Percentiles rank a stretch among this genome's conserved stretches.
phyloP scores from a whole-genome alignment of 1,284 basidiomycete species.

The Leccinum angustisporum region DNA sequence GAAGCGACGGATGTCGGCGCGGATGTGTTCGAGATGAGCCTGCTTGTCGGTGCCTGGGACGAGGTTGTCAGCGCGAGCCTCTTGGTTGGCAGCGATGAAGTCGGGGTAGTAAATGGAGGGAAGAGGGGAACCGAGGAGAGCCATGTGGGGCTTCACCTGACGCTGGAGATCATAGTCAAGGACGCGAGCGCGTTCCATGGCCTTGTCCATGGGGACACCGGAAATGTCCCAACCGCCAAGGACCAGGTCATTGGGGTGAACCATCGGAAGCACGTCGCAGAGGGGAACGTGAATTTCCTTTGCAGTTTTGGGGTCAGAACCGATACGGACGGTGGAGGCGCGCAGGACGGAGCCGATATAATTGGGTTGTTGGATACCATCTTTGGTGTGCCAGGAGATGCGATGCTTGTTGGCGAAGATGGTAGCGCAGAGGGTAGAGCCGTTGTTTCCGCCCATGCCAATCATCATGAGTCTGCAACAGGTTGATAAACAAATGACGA shows the following conservation, averaged over 20 bases:
- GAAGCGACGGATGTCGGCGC: slow-evolving; percentile 92
- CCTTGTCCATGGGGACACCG: slow-evolving; percentile 79
- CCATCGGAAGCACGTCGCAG: slow-evolving; percentile 95
- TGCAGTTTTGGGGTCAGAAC: slow-evolving; percentile 78
- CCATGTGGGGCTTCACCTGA: slow-evolving; percentile 88
- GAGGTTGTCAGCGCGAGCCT: slow-evolving; percentile 91
- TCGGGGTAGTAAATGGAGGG: slow-evolving; percentile 96
- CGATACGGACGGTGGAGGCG: slow-evolving; percentile 92
- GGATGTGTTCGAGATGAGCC: slow-evolving; percentile 89
- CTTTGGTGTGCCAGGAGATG: slow-evolving; percentile 95
- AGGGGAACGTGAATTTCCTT: slow-evolving; percentile 95
- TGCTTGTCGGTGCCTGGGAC: slow-evolving; percentile 87
- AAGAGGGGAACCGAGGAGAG: slow-evolving; percentile 78
- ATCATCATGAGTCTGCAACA: slow-evolving; percentile 87
- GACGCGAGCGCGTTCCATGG: slow-evolving; percentile 93
- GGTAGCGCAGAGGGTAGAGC: slow-evolving; percentile 91
- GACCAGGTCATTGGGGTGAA: slow-evolving; percentile 98
- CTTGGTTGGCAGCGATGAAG: slow-evolving; percentile 98
- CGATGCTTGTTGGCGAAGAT: slow-evolving; percentile 96
- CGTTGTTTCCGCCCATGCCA: slow-evolving; percentile 97
- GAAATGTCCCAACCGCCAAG: slow-evolving; percentile 99
- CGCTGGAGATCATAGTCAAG: slow-evolving; percentile 97
- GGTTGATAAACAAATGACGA: slow-evolving; percentile 11
- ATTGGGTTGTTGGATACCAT: slow-evolving; percentile 91
- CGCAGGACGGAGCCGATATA: slow-evolving; percentile 94